Base-by-base conservation (phyloP, 441 rosid genomes). In the Omphalea diandra region DNA sequence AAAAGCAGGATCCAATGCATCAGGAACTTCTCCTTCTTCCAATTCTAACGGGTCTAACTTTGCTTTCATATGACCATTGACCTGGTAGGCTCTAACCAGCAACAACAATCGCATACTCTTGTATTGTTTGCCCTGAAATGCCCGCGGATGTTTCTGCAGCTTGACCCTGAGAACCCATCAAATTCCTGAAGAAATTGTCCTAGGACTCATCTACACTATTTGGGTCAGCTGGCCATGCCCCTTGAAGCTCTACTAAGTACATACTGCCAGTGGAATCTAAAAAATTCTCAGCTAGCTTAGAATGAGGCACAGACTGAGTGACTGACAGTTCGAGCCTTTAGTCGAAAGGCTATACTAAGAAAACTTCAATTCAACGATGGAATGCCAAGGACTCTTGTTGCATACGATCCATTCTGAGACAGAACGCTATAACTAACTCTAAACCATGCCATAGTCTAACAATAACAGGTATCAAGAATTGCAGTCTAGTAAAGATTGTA, bases 171-270 rank as follows among this genome's bases (percentile, higher is more conserved):
- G n/a, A n/a, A 44, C 96, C 99, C 4, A 89, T 90, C 81, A 94
- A 94, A 62, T 94, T 94, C 68, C 94, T 87, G 62, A 94, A 94
- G 88, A 94, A 94, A 83, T 92, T 92, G 75, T 94, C 95, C 98
- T 97, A 95, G 0, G 98, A 93, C 72, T 93, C 99, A 79, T 96
- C 99, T 6, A 93, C 97, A 66, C 93, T 93, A 49, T 68, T 82
- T 0, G 95, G 94, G 49, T 96, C 97, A 68, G 92, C 76, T 79
- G 91, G 97, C 99, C 99, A 91, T 10, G 98, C 89, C 47, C 90
- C 80, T 36, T 96, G 97, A 18, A 96, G 90, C 90, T 91, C 97
- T 85, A 93, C 99, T 54, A 93, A 83, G 77, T 95, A 95, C 0
- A 93, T 97, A 72, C 97, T 93, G 68, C 97, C 90, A 9, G 99